Evolutionary conservation across 164 flowering plant genomes (phyloP).

Genomic region (Nelumbo lutea): DNA sequence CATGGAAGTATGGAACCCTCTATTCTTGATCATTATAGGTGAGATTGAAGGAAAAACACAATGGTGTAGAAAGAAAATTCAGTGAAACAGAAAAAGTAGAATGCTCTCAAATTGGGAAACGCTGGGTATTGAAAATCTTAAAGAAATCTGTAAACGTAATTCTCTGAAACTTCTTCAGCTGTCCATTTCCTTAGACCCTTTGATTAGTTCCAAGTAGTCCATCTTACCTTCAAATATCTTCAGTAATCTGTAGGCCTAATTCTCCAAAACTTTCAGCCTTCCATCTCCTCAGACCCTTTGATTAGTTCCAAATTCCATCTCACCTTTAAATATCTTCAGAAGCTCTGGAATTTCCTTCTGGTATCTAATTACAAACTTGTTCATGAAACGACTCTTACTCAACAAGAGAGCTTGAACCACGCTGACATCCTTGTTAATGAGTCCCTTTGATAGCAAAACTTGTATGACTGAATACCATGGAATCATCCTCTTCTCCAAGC

Average conservation of each 20-base stretch:
- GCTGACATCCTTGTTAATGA: not conserved
- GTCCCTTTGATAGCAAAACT: not conserved
- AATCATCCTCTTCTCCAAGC: constrained; percentile 3
- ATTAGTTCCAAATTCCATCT: not conserved
- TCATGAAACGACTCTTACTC: not conserved
- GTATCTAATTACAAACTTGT: not conserved
- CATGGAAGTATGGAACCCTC: too few species aligned
- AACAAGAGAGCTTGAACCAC: not conserved
- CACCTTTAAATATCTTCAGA: not conserved
- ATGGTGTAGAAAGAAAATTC: too few species aligned
- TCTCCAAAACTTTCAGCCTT: not conserved
- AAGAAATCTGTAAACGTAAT: too few species aligned
- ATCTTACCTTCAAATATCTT: not conserved
- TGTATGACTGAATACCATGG: not conserved
- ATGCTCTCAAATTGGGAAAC: too few species aligned
- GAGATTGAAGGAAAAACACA: too few species aligned
- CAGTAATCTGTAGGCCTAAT: not conserved
- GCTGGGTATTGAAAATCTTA: too few species aligned
- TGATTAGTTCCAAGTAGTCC: not conserved
- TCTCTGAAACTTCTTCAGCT: not conserved
- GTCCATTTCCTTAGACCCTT: not conserved
- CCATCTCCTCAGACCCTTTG: not conserved
- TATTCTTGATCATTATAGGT: too few species aligned
- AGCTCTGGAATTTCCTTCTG: not conserved
- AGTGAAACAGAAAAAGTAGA: too few species aligned